These are phyloP conservation scores for Russula sp. DNA, from an alignment of 768 basidiomycete genomes.

Conservation along the genomic window DNA sequence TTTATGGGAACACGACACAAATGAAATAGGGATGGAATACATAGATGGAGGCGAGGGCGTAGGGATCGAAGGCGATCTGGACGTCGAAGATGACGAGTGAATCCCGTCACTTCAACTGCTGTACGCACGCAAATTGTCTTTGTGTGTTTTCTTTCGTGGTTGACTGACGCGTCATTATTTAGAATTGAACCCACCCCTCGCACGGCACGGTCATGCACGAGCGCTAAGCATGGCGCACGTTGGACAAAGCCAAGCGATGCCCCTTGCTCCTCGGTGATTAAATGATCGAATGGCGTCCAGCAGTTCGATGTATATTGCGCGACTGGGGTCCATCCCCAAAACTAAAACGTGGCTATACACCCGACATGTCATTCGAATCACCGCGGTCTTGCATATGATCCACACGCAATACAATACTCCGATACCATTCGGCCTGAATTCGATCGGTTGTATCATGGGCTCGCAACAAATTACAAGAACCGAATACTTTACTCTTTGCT, in stretches of 20 bases:
- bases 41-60: slow-evolving; percentile 29
- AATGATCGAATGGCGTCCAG: background rate
- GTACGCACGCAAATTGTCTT: background rate
- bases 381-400: background rate
- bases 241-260: background rate
- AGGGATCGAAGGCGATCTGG: slow-evolving; percentile 32
- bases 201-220: background rate
- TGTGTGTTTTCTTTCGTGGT: background rate
- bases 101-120: background rate
- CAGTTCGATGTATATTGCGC: background rate
- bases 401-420: background rate
- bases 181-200: background rate
- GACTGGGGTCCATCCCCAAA: background rate
- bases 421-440: background rate
- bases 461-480: background rate
- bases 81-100: slow-evolving; percentile 29
- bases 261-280: background rate
- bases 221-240: no score
- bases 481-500: no score
- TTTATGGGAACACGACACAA: slow-evolving; percentile 20
- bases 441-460: background rate
- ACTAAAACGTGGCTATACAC: background rate
- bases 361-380: background rate
- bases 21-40: slow-evolving; percentile 24
- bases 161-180: background rate